Evolutionary conservation across 306 rosid species (phyloP).

Genomic region (Vachellia pachyceras): DNA sequence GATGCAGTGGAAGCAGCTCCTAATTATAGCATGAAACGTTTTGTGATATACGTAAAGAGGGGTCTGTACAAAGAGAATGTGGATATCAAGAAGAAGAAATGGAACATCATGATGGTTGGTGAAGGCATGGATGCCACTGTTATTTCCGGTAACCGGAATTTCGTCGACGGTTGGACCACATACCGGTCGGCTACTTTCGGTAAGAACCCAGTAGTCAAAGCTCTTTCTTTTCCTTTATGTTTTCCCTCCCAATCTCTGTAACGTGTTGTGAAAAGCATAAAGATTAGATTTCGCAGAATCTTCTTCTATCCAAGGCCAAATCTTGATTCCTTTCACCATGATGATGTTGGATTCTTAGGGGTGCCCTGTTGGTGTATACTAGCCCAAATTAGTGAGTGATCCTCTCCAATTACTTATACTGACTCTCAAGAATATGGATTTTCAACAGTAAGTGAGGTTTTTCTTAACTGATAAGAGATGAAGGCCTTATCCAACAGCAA

Average conservation of each 20-base stretch:
- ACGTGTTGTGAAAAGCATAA: not conserved
- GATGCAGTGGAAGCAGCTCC: slow-evolving; percentile 86
- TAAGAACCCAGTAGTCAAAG: slow-evolving; percentile 29
- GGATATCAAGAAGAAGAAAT: slow-evolving; percentile 90
- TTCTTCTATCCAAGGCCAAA: not conserved
- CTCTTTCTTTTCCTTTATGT: not conserved
- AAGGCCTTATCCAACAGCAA: too few species aligned
- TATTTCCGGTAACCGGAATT: slow-evolving; percentile 66
- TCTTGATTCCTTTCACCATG: not conserved
- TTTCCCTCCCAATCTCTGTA: not conserved
- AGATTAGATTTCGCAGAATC: not conserved
- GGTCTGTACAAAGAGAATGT: slow-evolving; percentile 75
- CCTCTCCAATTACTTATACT: not conserved
- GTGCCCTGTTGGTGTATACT: not conserved
- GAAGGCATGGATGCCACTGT: slow-evolving; percentile 79
- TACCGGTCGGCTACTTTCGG: slow-evolving; percentile 89
- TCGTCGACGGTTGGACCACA: slow-evolving; percentile 81
- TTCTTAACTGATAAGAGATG: too few species aligned
- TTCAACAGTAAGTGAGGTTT: not conserved
- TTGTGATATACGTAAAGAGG: slow-evolving; percentile 63
- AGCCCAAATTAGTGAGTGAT: not conserved
- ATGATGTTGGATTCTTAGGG: not conserved
- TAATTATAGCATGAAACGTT: slow-evolving; percentile 68
- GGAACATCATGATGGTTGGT: slow-evolving; percentile 88
- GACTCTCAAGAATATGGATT: not conserved